These are phyloP conservation scores for Lichtheimia hyalospora DNA, from an alignment of 371 early-diverging fungal species.

Conservation along the genomic window DNA sequence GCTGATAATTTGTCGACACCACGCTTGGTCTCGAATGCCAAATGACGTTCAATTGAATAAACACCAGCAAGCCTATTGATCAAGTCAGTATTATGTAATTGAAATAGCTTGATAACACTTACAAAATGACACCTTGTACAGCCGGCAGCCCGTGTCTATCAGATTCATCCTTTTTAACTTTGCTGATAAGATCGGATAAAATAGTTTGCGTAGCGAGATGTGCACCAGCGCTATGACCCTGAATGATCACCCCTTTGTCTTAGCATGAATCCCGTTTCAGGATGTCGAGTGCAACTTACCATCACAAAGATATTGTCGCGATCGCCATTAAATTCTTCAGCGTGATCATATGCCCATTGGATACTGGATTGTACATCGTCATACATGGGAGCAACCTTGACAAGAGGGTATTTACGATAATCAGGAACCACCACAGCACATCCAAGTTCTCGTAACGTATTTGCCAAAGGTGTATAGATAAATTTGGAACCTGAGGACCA, in stretches of 20 bases:
- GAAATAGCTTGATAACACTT: constrained; percentile 12
- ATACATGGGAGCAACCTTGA: constrained; percentile 57
- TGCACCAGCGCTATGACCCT: constrained; percentile 62
- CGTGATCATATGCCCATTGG: constrained; percentile 59
- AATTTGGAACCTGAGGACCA: constrained; percentile 68
- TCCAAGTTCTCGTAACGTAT: constrained; percentile 62
- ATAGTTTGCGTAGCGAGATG: constrained; percentile 45
- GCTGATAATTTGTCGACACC: constrained; percentile 76
- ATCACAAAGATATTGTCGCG: constrained; percentile 56
- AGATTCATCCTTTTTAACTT: constrained; percentile 17
- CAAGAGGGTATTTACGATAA: constrained; percentile 70
- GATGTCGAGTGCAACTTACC: constrained; percentile 29
- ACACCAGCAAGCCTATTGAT: constrained; percentile 54
- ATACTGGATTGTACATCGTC: constrained; percentile 64
- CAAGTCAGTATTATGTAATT: background rate
- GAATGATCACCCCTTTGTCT: background rate
- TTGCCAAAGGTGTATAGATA: constrained; percentile 65
- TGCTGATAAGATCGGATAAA: constrained; percentile 34
- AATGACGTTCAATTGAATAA: constrained; percentile 67
- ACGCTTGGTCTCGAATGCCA: constrained; percentile 57
- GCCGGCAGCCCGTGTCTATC: constrained; percentile 26
- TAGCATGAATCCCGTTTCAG: background rate
- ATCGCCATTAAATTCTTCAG: constrained; percentile 50
- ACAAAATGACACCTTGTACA: constrained; percentile 57
- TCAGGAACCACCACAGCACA: constrained; percentile 77